Base-by-base conservation (phyloP, 2,329 filamentous ascomycete genomes). In the Diaporthe aspalathi region DNA sequence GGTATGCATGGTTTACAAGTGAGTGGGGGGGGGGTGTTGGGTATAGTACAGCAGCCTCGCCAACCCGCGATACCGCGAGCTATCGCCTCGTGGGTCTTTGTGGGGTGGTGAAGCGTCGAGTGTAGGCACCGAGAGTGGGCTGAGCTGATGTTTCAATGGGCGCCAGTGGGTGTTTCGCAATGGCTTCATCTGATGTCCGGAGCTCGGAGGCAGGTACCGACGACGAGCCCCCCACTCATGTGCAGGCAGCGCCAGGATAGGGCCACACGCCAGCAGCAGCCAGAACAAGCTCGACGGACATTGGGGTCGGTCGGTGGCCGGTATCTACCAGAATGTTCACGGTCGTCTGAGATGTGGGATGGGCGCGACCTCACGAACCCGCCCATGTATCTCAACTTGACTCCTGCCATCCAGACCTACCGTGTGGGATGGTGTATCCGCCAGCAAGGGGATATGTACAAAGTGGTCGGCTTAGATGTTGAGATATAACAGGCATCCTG, bases 161-260 rank as follows among this genome's bases (percentile, higher is more conserved):
- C 47, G 6, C 47, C 65, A 20, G 35, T 35, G 49, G 45, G 62
- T 40, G 70, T 71, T 71, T 71, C 70, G 70, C 45, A 71, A 71
- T 71, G 67, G 70, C 70, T 52, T 71, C 70, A 71, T 68, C 70
- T 71, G 70, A 69, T 50, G 56, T 71, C 49, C 24, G 54, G 56
- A 47, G 43, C 57, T 49, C 60, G 54, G 49, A 47, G 14, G 16
- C 43, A 27, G 27, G 68, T 47, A 27, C 60, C 45, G 45, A 65
- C 20, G 45, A 50, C 27, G 11, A 12, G 12, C 2, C 35, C 35
- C 35, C 45, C 29, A 20, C 60, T n/a, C n/a, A 8, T 16, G 20
- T 20, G 43, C 60, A 12, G 32, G 32, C 9, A 35, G 9, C 45
- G 32, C 45, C 45, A 29, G 24, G 16, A 60, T 17, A 14, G 22